phyloP scores from a whole-genome alignment of 306 rosid genomes.

The Lathyrus sativus region DNA sequence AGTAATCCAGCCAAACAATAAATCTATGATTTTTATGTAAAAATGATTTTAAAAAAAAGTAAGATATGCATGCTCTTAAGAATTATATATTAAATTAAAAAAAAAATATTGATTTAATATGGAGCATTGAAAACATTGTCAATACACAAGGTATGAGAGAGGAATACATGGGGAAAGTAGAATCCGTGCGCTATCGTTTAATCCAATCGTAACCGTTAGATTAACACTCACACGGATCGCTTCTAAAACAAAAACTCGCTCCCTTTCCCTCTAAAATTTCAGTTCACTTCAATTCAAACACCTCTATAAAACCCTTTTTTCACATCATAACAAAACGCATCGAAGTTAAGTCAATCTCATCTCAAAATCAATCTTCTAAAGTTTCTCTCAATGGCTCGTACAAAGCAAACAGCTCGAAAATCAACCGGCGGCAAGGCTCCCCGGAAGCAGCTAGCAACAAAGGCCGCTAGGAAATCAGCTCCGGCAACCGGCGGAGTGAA shows the following conservation, averaged over 20 bases:
- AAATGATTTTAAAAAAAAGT: too few species aligned
- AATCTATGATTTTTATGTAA: too few species aligned
- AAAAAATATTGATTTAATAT: too few species aligned
- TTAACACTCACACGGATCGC: neutral
- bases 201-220: too few species aligned
- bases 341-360: neutral
- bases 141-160: too few species aligned
- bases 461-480: neutral
- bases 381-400: neutral
- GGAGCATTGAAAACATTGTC: too few species aligned
- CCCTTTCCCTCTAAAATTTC: neutral
- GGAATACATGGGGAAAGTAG: too few species aligned
- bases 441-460: neutral
- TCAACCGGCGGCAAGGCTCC: slow-evolving; percentile 8
- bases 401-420: neutral
- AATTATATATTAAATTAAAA: too few species aligned
- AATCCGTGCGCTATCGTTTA: too few species aligned
- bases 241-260: neutral
- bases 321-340: neutral
- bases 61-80: too few species aligned
- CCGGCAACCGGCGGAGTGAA: slow-evolving; percentile 9
- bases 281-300: neutral
- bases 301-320: neutral
- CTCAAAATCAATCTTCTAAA: neutral
- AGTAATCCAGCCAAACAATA: too few species aligned